Conservation (phyloP, 78 protist genomes). For the Dictyostelium firmibasis region DNA sequence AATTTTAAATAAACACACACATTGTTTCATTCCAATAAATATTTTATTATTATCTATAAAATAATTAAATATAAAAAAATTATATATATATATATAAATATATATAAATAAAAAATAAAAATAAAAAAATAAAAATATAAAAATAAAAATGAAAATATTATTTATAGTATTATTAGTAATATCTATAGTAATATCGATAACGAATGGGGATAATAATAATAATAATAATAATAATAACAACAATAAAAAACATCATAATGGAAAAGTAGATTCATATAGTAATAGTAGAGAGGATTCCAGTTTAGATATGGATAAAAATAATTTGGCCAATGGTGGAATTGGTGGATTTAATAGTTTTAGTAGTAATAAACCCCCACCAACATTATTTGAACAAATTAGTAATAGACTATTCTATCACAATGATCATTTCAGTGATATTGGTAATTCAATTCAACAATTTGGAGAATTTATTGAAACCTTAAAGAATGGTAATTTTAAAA, state of each 20-base stretch:
- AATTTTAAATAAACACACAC: too few relatives aligned
- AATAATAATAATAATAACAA: not conserved
- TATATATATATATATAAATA: too few relatives aligned
- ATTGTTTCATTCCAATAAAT: not conserved
- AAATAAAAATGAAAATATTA: not conserved
- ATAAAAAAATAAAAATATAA: not conserved
- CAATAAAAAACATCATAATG: not conserved
- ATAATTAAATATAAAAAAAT: too few relatives aligned
- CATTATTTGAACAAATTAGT: not conserved
- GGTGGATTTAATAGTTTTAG: not conserved
- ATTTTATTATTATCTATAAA: not conserved
- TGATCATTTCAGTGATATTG: not conserved
- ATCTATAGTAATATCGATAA: not conserved
- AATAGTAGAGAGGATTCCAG: not conserved
- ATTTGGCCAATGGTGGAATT: not conserved
- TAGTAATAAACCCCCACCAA: not conserved
- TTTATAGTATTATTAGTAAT: not conserved
- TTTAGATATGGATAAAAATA: not conserved
- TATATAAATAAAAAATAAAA: not conserved
- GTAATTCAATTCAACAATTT: not conserved
- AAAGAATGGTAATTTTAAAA: not conserved
- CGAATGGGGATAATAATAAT: not conserved
- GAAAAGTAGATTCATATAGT: not conserved
- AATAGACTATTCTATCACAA: not conserved
- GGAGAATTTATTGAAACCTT: not conserved